phyloP scores from a whole-genome alignment of 371 early-diverging fungal genomes.

The Cokeromyces recurvatus region DNA sequence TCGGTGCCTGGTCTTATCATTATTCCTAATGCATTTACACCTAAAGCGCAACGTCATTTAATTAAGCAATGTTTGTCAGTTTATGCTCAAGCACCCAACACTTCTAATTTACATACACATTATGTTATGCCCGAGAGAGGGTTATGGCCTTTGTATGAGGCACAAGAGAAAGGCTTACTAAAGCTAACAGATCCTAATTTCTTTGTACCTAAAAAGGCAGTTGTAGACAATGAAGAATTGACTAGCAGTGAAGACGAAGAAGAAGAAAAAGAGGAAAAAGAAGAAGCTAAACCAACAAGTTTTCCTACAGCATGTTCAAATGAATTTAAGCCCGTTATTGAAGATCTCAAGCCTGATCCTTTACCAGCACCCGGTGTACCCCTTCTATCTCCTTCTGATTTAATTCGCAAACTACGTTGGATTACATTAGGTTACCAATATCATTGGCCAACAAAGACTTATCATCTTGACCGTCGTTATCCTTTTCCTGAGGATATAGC shows the following conservation, averaged over 20 bases:
- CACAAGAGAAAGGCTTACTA: constrained; percentile 16
- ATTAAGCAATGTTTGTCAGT: constrained; percentile 61
- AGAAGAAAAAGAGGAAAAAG: neutral
- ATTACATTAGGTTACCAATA: constrained; percentile 86
- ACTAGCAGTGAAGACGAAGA: constrained; percentile 5
- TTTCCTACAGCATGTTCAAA: constrained; percentile 18
- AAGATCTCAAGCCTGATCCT: constrained; percentile 21
- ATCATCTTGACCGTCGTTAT: constrained; percentile 53
- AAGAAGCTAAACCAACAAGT: neutral
- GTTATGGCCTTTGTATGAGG: constrained; percentile 57
- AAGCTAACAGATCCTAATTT: constrained; percentile 19
- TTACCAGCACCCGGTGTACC: constrained; percentile 30
- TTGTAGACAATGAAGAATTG: constrained; percentile 3
- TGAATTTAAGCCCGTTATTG: constrained; percentile 16
- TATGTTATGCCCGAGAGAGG: constrained; percentile 66
- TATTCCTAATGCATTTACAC: constrained; percentile 69
- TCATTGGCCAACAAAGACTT: constrained; percentile 85
- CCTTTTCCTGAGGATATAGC: constrained; percentile 55
- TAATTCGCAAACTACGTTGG: constrained; percentile 76
- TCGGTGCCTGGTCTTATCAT: constrained; percentile 49
- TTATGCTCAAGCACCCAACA: constrained; percentile 70
- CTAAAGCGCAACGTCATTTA: constrained; percentile 57
- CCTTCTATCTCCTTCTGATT: constrained; percentile 38
- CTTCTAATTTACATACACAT: constrained; percentile 82
- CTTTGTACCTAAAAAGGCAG: constrained; percentile 14